Evolutionary conservation across 106 monocot species (phyloP).

Genomic region (Allium fistulosum): DNA sequence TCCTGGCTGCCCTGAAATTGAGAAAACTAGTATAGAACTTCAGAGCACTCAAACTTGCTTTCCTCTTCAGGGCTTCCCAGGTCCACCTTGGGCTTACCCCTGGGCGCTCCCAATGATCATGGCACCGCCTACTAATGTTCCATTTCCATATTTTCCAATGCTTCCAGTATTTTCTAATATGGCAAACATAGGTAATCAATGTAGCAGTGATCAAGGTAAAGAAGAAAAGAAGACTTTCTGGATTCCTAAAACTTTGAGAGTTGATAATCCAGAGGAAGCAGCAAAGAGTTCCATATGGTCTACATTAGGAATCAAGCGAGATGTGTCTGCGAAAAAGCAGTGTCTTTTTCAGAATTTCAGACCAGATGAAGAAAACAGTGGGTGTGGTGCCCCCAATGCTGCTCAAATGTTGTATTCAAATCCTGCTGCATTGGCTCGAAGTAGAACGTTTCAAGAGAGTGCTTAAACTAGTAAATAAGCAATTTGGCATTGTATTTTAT

Average conservation of each 20-base stretch:
- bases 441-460: conserved; percentile 18
- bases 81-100: conserved; percentile 13
- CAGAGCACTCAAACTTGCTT: conserved; percentile 19
- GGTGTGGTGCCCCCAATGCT: background rate
- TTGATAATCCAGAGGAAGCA: conserved; percentile 53
- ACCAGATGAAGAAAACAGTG: conserved; percentile 5
- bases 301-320: conserved; percentile 44
- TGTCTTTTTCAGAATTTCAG: conserved; percentile 29
- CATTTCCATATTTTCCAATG: conserved; percentile 27
- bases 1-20: no score
- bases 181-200: conserved; percentile 23
- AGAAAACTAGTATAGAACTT: conserved; percentile 12
- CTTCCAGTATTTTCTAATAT: conserved; percentile 18
- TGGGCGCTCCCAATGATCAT: conserved; percentile 20
- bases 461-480: background rate
- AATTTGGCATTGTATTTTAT: no score
- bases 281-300: conserved; percentile 69
- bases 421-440: conserved; percentile 19
- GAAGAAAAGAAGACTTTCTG: conserved; percentile 37
- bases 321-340: conserved; percentile 12
- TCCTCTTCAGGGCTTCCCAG: conserved; percentile 15
- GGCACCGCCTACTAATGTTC: conserved; percentile 18
- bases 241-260: conserved; percentile 62
- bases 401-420: conserved; percentile 7
- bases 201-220: conserved; percentile 19